A percentile compares a stretch with the other conserved stretches of the same genome.
These are phyloP conservation scores for Cutaneotrichosporon mucoides DNA, from an alignment of 1,284 basidiomycete species.

Conservation along the genomic window DNA sequence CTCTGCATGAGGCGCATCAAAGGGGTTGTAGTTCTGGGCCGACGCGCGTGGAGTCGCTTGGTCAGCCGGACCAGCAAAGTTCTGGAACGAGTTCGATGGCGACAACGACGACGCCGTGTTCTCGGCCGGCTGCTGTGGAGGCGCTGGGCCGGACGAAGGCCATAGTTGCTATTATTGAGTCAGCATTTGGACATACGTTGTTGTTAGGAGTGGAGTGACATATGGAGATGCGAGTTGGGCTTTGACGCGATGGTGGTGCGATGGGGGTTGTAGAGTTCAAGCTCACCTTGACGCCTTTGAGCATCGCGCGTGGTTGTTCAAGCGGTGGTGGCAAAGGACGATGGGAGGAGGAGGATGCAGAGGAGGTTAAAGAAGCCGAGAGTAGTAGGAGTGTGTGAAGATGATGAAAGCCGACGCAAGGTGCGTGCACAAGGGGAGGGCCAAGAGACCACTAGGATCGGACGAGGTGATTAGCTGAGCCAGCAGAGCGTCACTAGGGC, in stretches of 20 bases:
- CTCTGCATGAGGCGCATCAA: slow-evolving; percentile 52
- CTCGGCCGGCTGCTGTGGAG: slow-evolving; percentile 16
- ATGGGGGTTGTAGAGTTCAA: too few species aligned
- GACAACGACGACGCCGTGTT: slow-evolving; percentile 25
- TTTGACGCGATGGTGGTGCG: too few species aligned
- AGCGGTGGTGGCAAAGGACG: too few species aligned
- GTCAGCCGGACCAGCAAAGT: slow-evolving; percentile 53
- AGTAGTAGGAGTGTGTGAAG: background rate
- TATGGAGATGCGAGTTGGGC: too few species aligned
- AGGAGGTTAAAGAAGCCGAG: background rate
- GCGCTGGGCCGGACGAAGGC: slow-evolving; percentile 27
- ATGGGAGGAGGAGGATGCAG: background rate
- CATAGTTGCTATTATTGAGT: slow-evolving; percentile 36
- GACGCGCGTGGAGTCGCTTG: slow-evolving; percentile 68
- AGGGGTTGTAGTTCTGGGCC: slow-evolving; percentile 59
- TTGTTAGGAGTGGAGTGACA: too few species aligned
- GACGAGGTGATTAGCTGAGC: background rate
- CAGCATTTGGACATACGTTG: background rate
- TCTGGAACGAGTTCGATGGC: slow-evolving; percentile 37
- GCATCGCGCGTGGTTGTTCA: slow-evolving; percentile 25
- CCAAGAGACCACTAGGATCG: background rate
- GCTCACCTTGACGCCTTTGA: slow-evolving; percentile 47
- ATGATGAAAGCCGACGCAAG: slow-evolving; percentile 1
- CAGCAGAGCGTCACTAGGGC: too few species aligned
- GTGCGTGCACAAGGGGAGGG: background rate